These are phyloP conservation scores for Voacanga thouarsii DNA, from an alignment of 257 asterid genomes.

Conservation along the genomic window DNA sequence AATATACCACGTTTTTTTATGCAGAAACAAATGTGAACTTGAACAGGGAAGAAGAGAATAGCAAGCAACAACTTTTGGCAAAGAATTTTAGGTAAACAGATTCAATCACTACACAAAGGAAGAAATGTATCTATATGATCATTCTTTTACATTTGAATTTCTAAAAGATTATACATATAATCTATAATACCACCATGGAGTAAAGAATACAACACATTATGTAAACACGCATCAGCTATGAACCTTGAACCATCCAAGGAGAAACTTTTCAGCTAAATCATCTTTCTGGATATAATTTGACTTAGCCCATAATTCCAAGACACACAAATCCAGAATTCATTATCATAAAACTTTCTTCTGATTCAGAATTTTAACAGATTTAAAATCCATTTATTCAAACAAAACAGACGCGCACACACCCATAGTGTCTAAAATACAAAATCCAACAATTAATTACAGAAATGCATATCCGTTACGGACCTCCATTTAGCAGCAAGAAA, in stretches of 20 bases:
- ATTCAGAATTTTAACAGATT: neutral
- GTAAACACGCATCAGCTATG: neutral
- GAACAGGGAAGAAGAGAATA: neutral
- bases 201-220: neutral
- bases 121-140: no score
- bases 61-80: neutral
- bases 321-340: neutral
- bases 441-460: neutral
- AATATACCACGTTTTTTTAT: neutral
- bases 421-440: neutral
- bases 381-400: no score
- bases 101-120: neutral
- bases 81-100: neutral
- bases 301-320: neutral
- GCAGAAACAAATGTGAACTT: neutral
- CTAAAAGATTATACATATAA: neutral
- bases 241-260: constrained; percentile 1
- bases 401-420: neutral
- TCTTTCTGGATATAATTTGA: neutral
- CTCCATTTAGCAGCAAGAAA: neutral
- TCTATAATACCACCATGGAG: neutral
- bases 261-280: neutral
- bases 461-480: neutral
- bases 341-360: neutral
- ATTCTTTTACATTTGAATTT: neutral